Percentiles rank a stretch among this genome's conserved stretches.
phyloP scores from a whole-genome alignment of 2,329 filamentous ascomycete species.

The Pseudogymnoascus sp. region DNA sequence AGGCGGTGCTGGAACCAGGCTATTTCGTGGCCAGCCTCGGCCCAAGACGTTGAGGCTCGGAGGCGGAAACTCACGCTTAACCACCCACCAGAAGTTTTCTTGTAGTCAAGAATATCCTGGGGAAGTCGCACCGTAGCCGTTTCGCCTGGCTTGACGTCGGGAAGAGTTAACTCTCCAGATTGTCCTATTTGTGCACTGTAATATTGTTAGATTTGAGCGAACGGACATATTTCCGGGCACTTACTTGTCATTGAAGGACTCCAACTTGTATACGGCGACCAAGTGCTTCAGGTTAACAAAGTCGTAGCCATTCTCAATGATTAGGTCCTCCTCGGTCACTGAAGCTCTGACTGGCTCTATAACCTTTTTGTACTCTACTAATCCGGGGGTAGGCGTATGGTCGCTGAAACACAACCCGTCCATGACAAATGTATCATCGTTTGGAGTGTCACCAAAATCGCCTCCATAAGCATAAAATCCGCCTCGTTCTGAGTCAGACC shows the following conservation, averaged over 20 bases:
- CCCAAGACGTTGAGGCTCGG: slow-evolving; percentile 40
- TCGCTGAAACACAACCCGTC: slow-evolving; percentile 47
- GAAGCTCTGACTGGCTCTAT: slow-evolving; percentile 44
- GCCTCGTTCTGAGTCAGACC: slow-evolving; percentile 27
- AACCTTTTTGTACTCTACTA: slow-evolving; percentile 49
- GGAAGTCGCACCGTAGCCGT: slow-evolving; percentile 30
- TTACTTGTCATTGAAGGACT: slow-evolving; percentile 35
- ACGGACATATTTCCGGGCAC: slow-evolving; percentile 13
- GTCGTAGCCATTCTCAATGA: slow-evolving; percentile 41
- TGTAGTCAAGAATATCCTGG: slow-evolving; percentile 13
- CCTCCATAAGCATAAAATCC: slow-evolving; percentile 52
- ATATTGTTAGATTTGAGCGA: background rate
- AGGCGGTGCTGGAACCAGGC: slow-evolving; percentile 34
- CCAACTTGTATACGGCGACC: slow-evolving; percentile 35
- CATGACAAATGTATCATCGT: slow-evolving; percentile 55
- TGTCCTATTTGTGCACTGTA: slow-evolving; percentile 24
- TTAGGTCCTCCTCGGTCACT: slow-evolving; percentile 30
- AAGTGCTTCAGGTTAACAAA: slow-evolving; percentile 44
- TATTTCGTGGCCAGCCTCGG: slow-evolving; percentile 43
- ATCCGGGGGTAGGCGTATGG: slow-evolving; percentile 47
- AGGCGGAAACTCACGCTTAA: slow-evolving; percentile 39
- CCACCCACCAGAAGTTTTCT: slow-evolving; percentile 31
- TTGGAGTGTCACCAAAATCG: slow-evolving; percentile 52
- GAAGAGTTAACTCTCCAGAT: slow-evolving; percentile 34
- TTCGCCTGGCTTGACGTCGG: slow-evolving; percentile 32